Evolutionary conservation across 352 stramenopile species (phyloP).

Genomic region (Aphanomyces astaci): DNA sequence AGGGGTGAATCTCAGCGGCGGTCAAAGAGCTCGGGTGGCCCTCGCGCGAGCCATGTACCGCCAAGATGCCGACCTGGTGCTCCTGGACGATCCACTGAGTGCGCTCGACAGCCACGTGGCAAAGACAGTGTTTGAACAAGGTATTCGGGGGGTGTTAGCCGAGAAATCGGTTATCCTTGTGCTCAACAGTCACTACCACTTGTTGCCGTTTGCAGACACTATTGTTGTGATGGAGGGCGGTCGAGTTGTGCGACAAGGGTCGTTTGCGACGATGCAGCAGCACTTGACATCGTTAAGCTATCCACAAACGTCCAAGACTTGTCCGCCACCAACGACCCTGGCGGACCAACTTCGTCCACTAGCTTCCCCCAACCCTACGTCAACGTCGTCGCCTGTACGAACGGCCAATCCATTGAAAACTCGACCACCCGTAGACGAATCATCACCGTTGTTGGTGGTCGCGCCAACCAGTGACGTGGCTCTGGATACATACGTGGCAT

Average conservation of each 20-base stretch:
- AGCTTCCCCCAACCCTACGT: too few relatives aligned
- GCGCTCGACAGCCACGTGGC: constrained; percentile 96
- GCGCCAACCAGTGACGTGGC: too few relatives aligned
- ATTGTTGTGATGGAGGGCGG: constrained; percentile 67
- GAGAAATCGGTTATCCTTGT: constrained; percentile 88
- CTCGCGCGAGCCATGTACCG: constrained; percentile 92
- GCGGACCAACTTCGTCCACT: neutral
- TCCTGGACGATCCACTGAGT: constrained; percentile 95
- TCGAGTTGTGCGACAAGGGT: constrained; percentile 66
- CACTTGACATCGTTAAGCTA: constrained; percentile 29
- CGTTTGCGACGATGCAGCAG: constrained; percentile 48
- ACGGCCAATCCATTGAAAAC: too few relatives aligned
- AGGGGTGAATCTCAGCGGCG: constrained; percentile 95
- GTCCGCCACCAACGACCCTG: neutral
- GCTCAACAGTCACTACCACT: constrained; percentile 91
- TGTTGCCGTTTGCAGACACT: constrained; percentile 47
- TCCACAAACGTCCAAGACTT: neutral
- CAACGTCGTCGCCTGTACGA: too few relatives aligned
- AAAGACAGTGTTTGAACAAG: constrained; percentile 90
- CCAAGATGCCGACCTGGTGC: constrained; percentile 38
- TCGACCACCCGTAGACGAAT: neutral
- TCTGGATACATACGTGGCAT: neutral
- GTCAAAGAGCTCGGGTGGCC: constrained; percentile 90
- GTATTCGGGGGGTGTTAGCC: constrained; percentile 79
- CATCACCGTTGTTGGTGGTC: neutral